These are phyloP conservation scores for Daldinia concentrica DNA, from an alignment of 495 filamentous ascomycete species.

Conservation along the genomic window DNA sequence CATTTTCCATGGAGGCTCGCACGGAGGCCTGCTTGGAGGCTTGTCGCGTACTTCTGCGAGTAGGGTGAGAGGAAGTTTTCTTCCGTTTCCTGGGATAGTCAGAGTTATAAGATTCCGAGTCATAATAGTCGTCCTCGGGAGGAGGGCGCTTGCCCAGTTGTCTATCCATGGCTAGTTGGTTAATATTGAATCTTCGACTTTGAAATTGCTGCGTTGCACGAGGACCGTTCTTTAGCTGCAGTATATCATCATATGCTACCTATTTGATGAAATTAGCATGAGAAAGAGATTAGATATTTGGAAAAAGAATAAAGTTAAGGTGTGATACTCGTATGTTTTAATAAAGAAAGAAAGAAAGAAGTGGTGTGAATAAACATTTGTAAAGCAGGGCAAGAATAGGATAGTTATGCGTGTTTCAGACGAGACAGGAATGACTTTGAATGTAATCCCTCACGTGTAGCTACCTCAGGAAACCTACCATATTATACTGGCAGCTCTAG, in stretches of 20 bases:
- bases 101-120: slow-evolving; percentile 44
- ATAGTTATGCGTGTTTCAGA: neutral
- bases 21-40: slow-evolving; percentile 34
- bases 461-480: neutral
- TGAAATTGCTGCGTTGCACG: slow-evolving; percentile 15
- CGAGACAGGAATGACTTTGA: neutral
- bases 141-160: slow-evolving; percentile 21
- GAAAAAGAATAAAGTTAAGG: neutral
- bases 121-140: slow-evolving; percentile 46
- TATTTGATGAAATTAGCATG: slow-evolving; percentile 25
- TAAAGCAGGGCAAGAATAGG: neutral
- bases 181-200: neutral
- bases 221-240: slow-evolving; percentile 23
- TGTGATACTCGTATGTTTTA: neutral
- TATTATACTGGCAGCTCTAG: neutral
- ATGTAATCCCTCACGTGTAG: neutral
- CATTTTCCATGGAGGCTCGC: slow-evolving; percentile 29
- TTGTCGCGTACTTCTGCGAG: slow-evolving; percentile 39
- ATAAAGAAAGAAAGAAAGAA: neutral
- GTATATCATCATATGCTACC: slow-evolving; percentile 28
- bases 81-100: neutral
- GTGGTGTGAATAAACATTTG: neutral
- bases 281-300: slow-evolving; percentile 23
- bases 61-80: slow-evolving; percentile 6
- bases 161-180: neutral